Evolutionary conservation across 768 basidiomycete species (phyloP).

Genomic region (Crepidotus variabilis): DNA sequence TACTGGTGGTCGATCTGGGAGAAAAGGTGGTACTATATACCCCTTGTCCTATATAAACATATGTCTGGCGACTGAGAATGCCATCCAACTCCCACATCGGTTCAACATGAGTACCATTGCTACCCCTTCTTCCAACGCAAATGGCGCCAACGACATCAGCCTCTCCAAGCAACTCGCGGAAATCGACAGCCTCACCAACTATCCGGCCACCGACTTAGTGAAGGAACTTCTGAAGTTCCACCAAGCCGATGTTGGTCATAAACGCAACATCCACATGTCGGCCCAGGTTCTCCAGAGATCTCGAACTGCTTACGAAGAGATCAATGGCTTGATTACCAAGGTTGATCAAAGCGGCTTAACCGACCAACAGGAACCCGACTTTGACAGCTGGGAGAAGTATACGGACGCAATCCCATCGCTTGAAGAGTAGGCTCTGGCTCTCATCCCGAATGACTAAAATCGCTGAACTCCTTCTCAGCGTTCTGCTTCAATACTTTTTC

Average conservation of each 20-base stretch:
- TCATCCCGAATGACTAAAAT: neutral
- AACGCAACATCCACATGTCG: slow-evolving; percentile 12
- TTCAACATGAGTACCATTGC: neutral
- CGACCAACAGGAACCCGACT: slow-evolving; percentile 5
- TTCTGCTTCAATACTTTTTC: slow-evolving; percentile 9
- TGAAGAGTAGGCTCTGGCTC: slow-evolving; percentile 11
- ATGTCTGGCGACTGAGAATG: too few species aligned
- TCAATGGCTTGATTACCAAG: slow-evolving; percentile 15
- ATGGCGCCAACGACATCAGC: neutral
- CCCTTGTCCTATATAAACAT: too few species aligned
- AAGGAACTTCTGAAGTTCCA: slow-evolving; percentile 15
- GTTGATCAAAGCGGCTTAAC: slow-evolving; percentile 4
- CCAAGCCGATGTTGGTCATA: slow-evolving; percentile 9
- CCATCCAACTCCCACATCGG: too few species aligned
- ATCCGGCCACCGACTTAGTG: slow-evolving; percentile 18
- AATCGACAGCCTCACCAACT: neutral
- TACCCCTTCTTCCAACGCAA: neutral
- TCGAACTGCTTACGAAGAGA: slow-evolving; percentile 15
- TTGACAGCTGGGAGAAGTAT: slow-evolving; percentile 14
- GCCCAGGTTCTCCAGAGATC: slow-evolving; percentile 14
- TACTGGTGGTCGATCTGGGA: too few species aligned
- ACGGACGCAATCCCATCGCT: slow-evolving; percentile 16
- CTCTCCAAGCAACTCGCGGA: neutral
- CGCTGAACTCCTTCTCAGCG: neutral
- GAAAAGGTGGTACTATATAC: too few species aligned